phyloP scores from a whole-genome alignment of 2,329 filamentous ascomycete species.

The Pseudohalonectria lignicola region DNA sequence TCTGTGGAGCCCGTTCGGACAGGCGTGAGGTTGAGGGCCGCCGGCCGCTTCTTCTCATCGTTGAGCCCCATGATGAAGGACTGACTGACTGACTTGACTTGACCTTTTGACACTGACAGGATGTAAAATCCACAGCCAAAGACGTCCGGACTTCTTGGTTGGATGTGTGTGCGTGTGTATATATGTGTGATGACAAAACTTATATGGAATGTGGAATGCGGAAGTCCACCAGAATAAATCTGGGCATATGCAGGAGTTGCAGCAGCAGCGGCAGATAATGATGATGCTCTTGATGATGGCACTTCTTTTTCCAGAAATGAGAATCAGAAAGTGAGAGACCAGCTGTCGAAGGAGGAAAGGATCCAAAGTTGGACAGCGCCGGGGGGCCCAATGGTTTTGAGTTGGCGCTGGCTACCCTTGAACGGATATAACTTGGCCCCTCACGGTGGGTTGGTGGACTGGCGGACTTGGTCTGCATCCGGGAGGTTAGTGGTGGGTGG shows the following conservation, averaged over 20 bases:
- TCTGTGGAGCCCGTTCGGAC: constrained; percentile 35
- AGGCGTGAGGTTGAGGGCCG: constrained; percentile 41
- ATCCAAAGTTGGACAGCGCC: constrained; percentile 17
- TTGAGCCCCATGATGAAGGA: constrained; percentile 16
- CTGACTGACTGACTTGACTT: no score
- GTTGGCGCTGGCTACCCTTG: constrained; percentile 23
- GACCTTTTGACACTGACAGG: constrained; percentile 12
- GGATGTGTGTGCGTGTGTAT: neutral
- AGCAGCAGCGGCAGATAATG: neutral
- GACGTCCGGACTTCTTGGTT: neutral
- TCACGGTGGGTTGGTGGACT: no score
- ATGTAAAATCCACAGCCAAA: constrained; percentile 3
- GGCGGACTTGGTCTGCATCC: no score
- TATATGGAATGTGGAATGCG: constrained; percentile 3
- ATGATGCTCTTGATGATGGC: no score
- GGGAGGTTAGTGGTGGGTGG: no score
- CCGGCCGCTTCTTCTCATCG: constrained; percentile 46
- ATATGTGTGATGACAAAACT: constrained; percentile 1
- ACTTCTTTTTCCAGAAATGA: constrained; percentile 8
- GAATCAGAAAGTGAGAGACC: constrained; percentile 34
- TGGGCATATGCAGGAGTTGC: no score
- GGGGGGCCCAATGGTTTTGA: constrained; percentile 38
- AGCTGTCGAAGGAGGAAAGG: constrained; percentile 38
- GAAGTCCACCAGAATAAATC: neutral
- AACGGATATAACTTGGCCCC: constrained; percentile 20